Percentiles rank a stretch among this genome's conserved stretches.
Conservation (phyloP, 495 filamentous ascomycete genomes). For the Hypoxylon perforatum region DNA sequence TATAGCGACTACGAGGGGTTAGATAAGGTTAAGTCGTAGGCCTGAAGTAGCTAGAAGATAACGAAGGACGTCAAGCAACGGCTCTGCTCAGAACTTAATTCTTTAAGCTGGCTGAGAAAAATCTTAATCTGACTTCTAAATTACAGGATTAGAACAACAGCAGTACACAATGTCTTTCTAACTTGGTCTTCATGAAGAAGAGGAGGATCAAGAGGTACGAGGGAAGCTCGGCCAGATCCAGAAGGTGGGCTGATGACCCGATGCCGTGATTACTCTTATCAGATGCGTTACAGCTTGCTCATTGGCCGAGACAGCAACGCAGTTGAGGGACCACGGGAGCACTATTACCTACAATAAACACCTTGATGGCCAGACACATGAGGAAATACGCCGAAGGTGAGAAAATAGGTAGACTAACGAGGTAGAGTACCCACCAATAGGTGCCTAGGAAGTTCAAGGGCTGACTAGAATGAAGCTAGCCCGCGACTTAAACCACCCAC, state of each 20-base stretch:
- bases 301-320: slow-evolving; percentile 18
- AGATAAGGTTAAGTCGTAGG: slow-evolving; percentile 5
- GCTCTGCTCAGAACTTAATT: too few relatives aligned
- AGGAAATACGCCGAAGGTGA: not conserved
- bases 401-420: too few relatives aligned
- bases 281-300: not conserved
- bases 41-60: too few relatives aligned
- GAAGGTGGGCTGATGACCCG: slow-evolving; percentile 28
- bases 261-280: slow-evolving; percentile 29
- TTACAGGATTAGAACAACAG: slow-evolving; percentile 3
- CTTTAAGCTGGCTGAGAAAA: too few relatives aligned
- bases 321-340: not conserved
- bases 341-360: not conserved
- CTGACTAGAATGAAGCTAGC: too few relatives aligned
- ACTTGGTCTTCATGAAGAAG: not conserved
- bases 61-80: too few relatives aligned
- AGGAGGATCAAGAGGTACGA: slow-evolving; percentile 1
- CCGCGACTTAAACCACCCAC: too few relatives aligned
- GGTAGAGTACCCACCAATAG: too few relatives aligned
- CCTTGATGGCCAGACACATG: not conserved
- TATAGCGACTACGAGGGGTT: slow-evolving; percentile 4
- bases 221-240: slow-evolving; percentile 17
- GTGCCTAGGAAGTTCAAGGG: too few relatives aligned
- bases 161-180: not conserved
- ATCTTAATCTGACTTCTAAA: too few relatives aligned